A percentile compares a stretch with the other conserved stretches of the same genome.
Evolutionary conservation across 805 yeast genomes (phyloP).

Genomic region (Starmerella vitae): DNA sequence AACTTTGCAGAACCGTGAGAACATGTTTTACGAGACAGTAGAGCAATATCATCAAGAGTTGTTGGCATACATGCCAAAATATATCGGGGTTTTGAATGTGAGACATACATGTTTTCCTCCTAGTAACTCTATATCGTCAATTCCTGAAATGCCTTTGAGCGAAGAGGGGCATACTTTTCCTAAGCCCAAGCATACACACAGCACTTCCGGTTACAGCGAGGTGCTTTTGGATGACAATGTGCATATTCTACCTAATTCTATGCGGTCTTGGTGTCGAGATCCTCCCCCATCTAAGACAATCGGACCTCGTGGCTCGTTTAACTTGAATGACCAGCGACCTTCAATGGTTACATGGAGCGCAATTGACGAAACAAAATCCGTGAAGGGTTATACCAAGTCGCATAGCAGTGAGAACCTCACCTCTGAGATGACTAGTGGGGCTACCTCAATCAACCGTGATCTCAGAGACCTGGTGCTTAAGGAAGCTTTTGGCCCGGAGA

Average conservation of each 20-base stretch:
- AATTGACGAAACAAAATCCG: conserved; percentile 2
- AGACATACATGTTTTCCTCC: conserved; percentile 41
- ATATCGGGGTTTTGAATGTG: conserved; percentile 88
- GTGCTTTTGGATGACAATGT: conserved; percentile 85
- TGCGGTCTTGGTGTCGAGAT: conserved; percentile 23
- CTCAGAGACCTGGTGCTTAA: conserved; percentile 55
- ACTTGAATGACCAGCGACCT: conserved; percentile 21
- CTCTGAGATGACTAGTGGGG: conserved; percentile 28
- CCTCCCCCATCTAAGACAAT: not conserved
- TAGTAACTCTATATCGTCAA: not conserved
- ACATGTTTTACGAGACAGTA: conserved; percentile 79
- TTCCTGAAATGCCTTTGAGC: not conserved
- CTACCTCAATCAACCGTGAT: conserved; percentile 58
- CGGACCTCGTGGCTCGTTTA: conserved; percentile 19
- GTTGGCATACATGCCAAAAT: conserved; percentile 77
- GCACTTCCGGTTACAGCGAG: conserved; percentile 30
- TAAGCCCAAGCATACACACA: conserved; percentile 1
- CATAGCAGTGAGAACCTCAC: not conserved
- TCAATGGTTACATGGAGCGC: conserved; percentile 16
- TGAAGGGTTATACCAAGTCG: not conserved
- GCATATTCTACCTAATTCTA: conserved; percentile 77
- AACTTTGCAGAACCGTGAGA: conserved; percentile 79
- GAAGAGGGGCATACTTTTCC: not conserved
- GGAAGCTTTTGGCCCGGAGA: conserved; percentile 52
- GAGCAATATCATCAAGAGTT: conserved; percentile 67